These are phyloP conservation scores for Colletotrichum chlorophyti DNA, from an alignment of 2,329 filamentous ascomycete species.

Conservation along the genomic window DNA sequence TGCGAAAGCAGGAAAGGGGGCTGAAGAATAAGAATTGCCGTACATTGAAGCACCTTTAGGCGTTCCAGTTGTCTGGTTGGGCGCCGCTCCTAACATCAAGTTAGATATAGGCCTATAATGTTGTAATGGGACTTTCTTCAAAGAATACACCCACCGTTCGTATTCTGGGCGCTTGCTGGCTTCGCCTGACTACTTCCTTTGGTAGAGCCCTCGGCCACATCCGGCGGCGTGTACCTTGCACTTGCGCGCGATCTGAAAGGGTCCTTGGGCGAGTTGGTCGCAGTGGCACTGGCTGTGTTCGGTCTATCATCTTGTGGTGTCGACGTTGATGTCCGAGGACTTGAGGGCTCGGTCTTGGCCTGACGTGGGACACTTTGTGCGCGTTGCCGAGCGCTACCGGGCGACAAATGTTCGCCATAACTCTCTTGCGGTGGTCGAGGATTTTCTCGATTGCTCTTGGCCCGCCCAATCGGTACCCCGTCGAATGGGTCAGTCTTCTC, in stretches of 20 bases:
- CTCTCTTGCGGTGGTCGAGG: constrained; percentile 35
- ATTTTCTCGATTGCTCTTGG: constrained; percentile 52
- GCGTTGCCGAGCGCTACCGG: constrained; percentile 35
- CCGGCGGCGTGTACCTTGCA: constrained; percentile 29
- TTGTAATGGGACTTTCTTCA: no score
- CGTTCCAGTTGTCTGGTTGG: constrained; percentile 28
- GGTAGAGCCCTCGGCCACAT: constrained; percentile 6
- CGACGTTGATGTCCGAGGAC: constrained; percentile 17
- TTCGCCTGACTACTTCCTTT: constrained; percentile 1
- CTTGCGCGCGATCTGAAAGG: constrained; percentile 29
- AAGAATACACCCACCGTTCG: background rate
- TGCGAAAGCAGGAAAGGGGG: constrained; percentile 6
- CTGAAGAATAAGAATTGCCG: constrained; percentile 37
- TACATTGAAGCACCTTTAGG: constrained; percentile 54
- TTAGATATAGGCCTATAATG: constrained; percentile 1
- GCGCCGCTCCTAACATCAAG: background rate
- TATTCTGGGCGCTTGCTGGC: background rate
- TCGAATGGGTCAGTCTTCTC: constrained; percentile 67
- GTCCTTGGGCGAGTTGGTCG: constrained; percentile 19
- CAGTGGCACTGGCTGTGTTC: constrained; percentile 16
- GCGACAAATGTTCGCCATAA: constrained; percentile 26
- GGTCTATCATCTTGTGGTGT: constrained; percentile 23
- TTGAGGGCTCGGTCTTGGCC: constrained; percentile 20
- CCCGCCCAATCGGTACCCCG: constrained; percentile 49
- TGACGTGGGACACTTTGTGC: constrained; percentile 39